Conservation (phyloP, 1,284 basidiomycete species). For the Meripilus lineatus region DNA sequence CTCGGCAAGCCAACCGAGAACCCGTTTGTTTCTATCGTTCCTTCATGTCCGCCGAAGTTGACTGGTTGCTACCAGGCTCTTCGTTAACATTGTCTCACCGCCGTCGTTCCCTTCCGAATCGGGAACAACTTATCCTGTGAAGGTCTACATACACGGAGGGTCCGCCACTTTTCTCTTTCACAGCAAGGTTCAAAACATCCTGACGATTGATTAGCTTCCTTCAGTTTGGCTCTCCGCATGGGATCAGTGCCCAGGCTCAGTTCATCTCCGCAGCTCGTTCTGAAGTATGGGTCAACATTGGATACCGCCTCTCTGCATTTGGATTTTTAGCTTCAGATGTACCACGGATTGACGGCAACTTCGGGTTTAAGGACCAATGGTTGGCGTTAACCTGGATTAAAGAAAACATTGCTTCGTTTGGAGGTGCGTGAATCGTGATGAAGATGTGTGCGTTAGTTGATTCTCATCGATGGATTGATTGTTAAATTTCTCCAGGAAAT, state of each 20-base stretch:
- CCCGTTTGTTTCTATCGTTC: slow-evolving; percentile 37
- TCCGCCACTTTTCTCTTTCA: slow-evolving; percentile 21
- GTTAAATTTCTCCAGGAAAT: slow-evolving; percentile 37
- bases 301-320: slow-evolving; percentile 68
- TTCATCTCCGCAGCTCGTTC: slow-evolving; percentile 57
- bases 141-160: slow-evolving; percentile 75
- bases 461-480: too few species aligned
- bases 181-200: slow-evolving; percentile 1
- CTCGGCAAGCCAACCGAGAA: slow-evolving; percentile 65
- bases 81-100: slow-evolving; percentile 66
- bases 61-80: slow-evolving; percentile 40
- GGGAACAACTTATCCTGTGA: slow-evolving; percentile 62
- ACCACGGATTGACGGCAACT: slow-evolving; percentile 52
- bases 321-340: slow-evolving; percentile 66
- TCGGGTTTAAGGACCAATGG: slow-evolving; percentile 80
- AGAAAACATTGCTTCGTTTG: slow-evolving; percentile 54
- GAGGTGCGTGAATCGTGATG: slow-evolving; percentile 36
- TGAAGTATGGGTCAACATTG: slow-evolving; percentile 71
- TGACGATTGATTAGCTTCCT: slow-evolving; percentile 52
- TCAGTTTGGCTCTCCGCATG: slow-evolving; percentile 74
- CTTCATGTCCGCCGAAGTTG: slow-evolving; percentile 7
- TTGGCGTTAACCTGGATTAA: slow-evolving; percentile 55
- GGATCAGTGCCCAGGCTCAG: slow-evolving; percentile 54
- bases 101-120: slow-evolving; percentile 45
- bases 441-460: too few species aligned